Evolutionary conservation across 768 basidiomycete genomes (phyloP), one percentile per base, ranked within the genome.

Genomic region (Sarcodon aspratus): DNA sequence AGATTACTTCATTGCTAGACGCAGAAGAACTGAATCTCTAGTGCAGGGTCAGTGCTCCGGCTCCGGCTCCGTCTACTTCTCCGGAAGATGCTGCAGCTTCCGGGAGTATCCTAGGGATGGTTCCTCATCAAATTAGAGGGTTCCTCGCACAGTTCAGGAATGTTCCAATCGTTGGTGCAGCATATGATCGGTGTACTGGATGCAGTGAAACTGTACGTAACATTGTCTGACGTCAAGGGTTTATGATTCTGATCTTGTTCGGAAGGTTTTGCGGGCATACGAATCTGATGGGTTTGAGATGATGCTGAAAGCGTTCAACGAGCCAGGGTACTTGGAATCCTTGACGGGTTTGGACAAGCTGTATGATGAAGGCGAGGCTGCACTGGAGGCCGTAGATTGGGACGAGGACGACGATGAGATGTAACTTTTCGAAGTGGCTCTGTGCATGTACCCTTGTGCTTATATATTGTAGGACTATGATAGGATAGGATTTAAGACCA

Each of bases 71-170:
- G 0, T 58, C 58, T 42, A 51, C 57, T 12, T 59, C 54, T 31
- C 45, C 59, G 3, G 50, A 46, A 21, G 54, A 55, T 11, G 57
- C 54, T 32, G 57, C 58, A 10, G 58, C 62, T 33, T 60, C 60
- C 5, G 66, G 69, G 18, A 76, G 78, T 56, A 78, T 89, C 9
- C 75, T 97, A 2, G 95, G 95, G 0, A 67, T 83, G 13, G 88
- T 97, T 3, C 96, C 96, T 1, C 96, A 98, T 62, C 94, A 97
- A 61, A 71, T 98, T 9, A 80, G 96, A 5, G 96, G 94, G 0
- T 92, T 81, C 69, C 73, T 98, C 3, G 79, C 81, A 6, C 84
- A 90, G 53, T 99, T 95, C 71, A 74, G 81, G 46, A 91, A 80
- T 38, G 70, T 97, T 56, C 78, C 79, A 27, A 80, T 99, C 50